Base-by-base conservation (phyloP, 2,329 filamentous ascomycete genomes). In the Cordyceps militaris region DNA sequence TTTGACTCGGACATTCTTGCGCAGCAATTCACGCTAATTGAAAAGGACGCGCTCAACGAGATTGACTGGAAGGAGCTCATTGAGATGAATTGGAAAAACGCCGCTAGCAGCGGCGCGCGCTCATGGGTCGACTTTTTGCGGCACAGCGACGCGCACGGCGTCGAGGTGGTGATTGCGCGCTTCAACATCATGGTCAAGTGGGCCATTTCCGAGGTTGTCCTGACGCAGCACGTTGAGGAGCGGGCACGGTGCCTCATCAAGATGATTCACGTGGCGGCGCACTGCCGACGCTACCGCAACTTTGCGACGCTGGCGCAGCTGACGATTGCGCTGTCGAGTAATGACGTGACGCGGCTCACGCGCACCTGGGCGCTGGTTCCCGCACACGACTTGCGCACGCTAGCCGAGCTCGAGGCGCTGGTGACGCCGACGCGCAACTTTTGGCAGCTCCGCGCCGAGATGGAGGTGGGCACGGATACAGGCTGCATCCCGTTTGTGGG, bases 171-270 rank as follows among this genome's bases (percentile, higher is more conserved):
- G 49, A 89, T 93, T 69, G 88, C 89, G 9, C 86, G 89, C 50
- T 94, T 94, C 76, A 94, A 94, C 70, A 83, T 94, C 62, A 88
- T 93, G 75, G 89, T 92, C 61, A 93, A 93, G 70, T 94, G 89
- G 89, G 86, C 84, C 28, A 81, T 91, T 28, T 93, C 89, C 1
- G 88, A 93, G 70, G 82, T 88, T 62, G 81, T 94, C 9, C 78
- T 94, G 49, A 94, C 88, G 0, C 82, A 86, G 62, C 76, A 85
- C 57, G 72, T 86, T 11, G 83, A 86, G 60, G 89, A 94, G 71
- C 81, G 89, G 54, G 88, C 88, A 23, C 78, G 85, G 38, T 90
- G 86, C 68, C 83, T 94, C 61, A 85, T 88, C 70, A 93, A 94
- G 71, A 87, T 82, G 68, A 89, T 94, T 59, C 89, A 93, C 73